These are phyloP conservation scores for Penicillium capsulatum DNA, from an alignment of 2,329 filamentous ascomycete species.

Conservation along the genomic window DNA sequence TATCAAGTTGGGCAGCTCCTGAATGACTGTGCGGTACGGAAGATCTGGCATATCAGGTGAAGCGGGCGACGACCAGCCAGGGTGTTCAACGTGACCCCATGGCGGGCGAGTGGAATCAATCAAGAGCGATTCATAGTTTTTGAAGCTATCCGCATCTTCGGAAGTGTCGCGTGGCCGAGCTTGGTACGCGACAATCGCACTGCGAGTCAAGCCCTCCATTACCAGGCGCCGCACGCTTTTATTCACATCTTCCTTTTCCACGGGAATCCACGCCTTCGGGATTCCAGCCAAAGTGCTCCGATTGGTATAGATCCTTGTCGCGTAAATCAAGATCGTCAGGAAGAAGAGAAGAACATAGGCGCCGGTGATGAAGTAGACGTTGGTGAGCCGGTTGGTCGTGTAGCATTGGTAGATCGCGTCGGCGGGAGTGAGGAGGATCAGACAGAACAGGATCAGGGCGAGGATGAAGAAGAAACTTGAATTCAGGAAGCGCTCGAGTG, in stretches of 20 bases:
- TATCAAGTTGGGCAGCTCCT: constrained; percentile 81
- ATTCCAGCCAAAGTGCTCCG: constrained; percentile 74
- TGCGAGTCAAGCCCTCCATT: constrained; percentile 65
- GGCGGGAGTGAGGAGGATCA: constrained; percentile 74
- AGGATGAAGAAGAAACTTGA: constrained; percentile 71
- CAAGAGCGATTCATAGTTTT: constrained; percentile 30
- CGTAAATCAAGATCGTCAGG: constrained; percentile 71
- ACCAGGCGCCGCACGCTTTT: constrained; percentile 73
- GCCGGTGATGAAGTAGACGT: constrained; percentile 76
- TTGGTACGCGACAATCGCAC: constrained; percentile 76
- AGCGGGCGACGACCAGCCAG: constrained; percentile 81
- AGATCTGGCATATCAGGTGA: constrained; percentile 70
- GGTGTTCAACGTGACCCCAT: constrained; percentile 83
- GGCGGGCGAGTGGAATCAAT: constrained; percentile 48
- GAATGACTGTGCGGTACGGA: constrained; percentile 76
- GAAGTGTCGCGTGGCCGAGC: constrained; percentile 62
- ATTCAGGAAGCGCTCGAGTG: constrained; percentile 75
- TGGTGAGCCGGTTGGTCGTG: constrained; percentile 62
- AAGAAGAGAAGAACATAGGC: constrained; percentile 69
- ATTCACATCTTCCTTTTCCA: constrained; percentile 78
- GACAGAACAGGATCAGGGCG: constrained; percentile 65
- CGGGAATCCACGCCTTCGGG: constrained; percentile 78
- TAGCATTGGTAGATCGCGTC: constrained; percentile 78
- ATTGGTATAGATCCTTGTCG: constrained; percentile 80
- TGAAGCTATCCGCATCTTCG: constrained; percentile 34